These are phyloP conservation scores for Anisogramma anomala DNA, from an alignment of 2,329 filamentous ascomycete genomes.

Conservation along the genomic window DNA sequence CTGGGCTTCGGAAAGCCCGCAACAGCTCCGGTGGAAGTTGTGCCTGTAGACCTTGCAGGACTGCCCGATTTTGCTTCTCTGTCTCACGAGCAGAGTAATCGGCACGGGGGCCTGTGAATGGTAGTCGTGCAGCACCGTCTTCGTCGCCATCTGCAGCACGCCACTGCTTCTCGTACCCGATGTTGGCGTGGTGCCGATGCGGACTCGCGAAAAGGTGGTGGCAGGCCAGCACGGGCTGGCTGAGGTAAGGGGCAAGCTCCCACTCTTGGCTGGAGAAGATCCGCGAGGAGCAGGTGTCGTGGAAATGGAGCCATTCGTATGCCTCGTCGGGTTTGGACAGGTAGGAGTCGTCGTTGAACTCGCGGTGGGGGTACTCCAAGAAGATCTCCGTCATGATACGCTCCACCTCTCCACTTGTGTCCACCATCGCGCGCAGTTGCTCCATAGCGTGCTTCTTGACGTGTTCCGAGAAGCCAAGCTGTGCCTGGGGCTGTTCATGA, in stretches of 20 bases:
- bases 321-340: conserved; percentile 78
- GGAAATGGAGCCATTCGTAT: conserved; percentile 93
- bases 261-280: conserved; percentile 82
- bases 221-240: conserved; percentile 76
- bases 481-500: conserved; percentile 44
- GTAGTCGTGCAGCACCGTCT: conserved; percentile 42
- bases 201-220: conserved; percentile 81
- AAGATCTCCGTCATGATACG: conserved; percentile 77
- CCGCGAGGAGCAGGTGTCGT: conserved; percentile 68
- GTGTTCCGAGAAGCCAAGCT: conserved; percentile 61
- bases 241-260: conserved; percentile 81
- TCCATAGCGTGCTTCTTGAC: conserved; percentile 62
- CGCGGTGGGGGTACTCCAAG: conserved; percentile 69
- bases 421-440: conserved; percentile 62
- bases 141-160: conserved; percentile 34
- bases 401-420: conserved; percentile 68
- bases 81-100: conserved; percentile 74
- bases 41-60: conserved; percentile 61
- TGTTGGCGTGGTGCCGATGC: conserved; percentile 34
- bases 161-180: conserved; percentile 34
- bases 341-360: conserved; percentile 86
- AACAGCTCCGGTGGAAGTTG: conserved; percentile 60
- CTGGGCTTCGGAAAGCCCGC: conserved; percentile 66
- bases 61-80: conserved; percentile 63
- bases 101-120: conserved; percentile 73